Base-by-base conservation (phyloP, 192 early-diverging fungal genomes). In the Backusella tuberculispora region DNA sequence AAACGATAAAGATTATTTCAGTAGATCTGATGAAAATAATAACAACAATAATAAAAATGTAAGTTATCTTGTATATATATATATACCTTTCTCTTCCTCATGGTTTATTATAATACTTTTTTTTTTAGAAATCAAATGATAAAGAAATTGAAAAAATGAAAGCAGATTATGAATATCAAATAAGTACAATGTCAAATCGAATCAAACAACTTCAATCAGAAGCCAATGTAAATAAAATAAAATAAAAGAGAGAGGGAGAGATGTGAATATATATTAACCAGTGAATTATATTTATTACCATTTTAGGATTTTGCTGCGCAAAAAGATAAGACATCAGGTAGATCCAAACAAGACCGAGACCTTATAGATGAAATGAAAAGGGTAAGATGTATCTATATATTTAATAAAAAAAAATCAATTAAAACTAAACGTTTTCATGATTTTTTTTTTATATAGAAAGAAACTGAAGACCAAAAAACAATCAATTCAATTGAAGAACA, bases 101-200 rank as follows among this genome's bases (percentile, higher is more conserved):
- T 26, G 15, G 19, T 29, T 46, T 7, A 0, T 14, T 44, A 34
- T 24, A 0, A 44, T 21, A 42, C 38, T 21, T 8, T 56, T 40
- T 40, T 65, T 14, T 66, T 13, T 67, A 60, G 60, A 65, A 73
- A 21, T 19, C 53, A 63, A 66, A 12, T 7, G 69, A 67, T 24
- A 34, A 34, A 34, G 29, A 34, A 34, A 70, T 56, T 17, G 48
- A 64, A 45, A 48, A 34, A 53, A 75, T 76, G 13, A 71, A 74
- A 26, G 71, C 85, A 71, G 92, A 92, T 65, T 91, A 92, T 65
- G 91, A 94, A 73, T 82, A 83, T 56, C 87, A 88, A 38, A 78
- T 92, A 5, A 63, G 76, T 7, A 81, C 83, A 12, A 83, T 94
- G 78, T 86, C 89, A 46, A 90, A 87, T 71, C 83, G 90, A 38